A percentile compares a stretch with the other conserved stretches of the same genome.
Conservation (phyloP, 371 early-diverging fungal genomes). For the Dichotomocladium elegans region DNA sequence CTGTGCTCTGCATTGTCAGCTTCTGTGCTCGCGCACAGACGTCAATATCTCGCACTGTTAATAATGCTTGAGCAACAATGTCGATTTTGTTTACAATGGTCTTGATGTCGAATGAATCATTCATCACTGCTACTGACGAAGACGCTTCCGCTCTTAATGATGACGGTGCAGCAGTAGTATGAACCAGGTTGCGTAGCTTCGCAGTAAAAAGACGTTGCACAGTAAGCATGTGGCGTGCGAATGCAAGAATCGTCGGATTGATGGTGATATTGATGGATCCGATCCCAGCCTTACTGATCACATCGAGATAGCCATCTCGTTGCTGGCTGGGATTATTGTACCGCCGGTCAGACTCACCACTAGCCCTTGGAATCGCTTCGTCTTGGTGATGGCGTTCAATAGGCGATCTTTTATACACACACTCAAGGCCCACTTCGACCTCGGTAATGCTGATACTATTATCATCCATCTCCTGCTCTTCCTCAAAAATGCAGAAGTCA, state of each 20-base stretch:
- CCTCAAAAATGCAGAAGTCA: conserved; percentile 44
- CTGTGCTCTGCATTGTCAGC: conserved; percentile 29
- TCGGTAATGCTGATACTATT: conserved; percentile 32
- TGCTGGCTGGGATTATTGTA: not conserved
- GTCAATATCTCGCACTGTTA: conserved; percentile 32
- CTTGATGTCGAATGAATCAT: not conserved
- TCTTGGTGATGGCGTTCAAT: conserved; percentile 14
- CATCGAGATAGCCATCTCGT: conserved; percentile 50
- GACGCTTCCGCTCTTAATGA: conserved; percentile 4
- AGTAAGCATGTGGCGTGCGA: conserved; percentile 65
- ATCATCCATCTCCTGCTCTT: conserved; percentile 27
- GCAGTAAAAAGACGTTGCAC: conserved; percentile 70
- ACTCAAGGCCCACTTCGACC: conserved; percentile 29
- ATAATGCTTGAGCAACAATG: conserved; percentile 36
- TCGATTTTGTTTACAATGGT: conserved; percentile 16
- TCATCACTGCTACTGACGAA: conserved; percentile 1
- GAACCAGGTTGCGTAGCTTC: conserved; percentile 34
- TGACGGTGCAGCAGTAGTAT: conserved; percentile 14
- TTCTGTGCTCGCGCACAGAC: conserved; percentile 46
- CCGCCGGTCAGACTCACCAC: conserved; percentile 1
- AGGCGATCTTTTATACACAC: conserved; percentile 26
- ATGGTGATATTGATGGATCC: conserved; percentile 46
- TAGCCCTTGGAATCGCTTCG: not conserved
- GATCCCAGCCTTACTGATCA: conserved; percentile 42
- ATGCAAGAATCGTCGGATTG: conserved; percentile 69